phyloP scores from a whole-genome alignment of 495 filamentous ascomycete genomes.

The Lasiosphaeriaceae sp. region DNA sequence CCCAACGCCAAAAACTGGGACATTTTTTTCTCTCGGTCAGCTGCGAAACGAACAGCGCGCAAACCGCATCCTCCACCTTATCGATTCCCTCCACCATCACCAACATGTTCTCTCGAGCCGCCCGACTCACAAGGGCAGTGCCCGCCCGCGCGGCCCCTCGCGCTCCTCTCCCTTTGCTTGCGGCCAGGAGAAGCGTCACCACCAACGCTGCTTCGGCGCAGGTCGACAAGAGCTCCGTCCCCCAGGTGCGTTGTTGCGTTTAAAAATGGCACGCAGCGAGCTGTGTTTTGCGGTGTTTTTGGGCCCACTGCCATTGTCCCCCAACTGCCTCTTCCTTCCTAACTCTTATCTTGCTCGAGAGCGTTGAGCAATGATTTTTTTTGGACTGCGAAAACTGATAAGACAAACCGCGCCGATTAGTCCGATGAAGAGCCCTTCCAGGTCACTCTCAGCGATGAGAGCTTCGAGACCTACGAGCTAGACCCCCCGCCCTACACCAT shows the following conservation, averaged over 20 bases:
- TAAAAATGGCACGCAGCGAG: background rate
- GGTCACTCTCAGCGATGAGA: slow-evolving; percentile 89
- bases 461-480: slow-evolving; percentile 98
- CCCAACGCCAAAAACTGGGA: slow-evolving; percentile 25
- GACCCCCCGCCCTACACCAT: slow-evolving; percentile 91
- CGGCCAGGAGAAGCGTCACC: slow-evolving; percentile 64
- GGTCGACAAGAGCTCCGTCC: slow-evolving; percentile 79
- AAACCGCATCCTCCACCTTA: background rate
- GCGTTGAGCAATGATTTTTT: background rate
- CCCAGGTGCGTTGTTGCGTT: slow-evolving; percentile 46
- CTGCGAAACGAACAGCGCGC: slow-evolving; percentile 3
- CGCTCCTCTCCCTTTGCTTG: slow-evolving; percentile 51
- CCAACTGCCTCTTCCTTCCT: background rate
- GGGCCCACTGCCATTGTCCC: background rate
- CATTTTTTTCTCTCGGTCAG: slow-evolving; percentile 13
- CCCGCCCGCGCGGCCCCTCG: slow-evolving; percentile 38
- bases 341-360: background rate
- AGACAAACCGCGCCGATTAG: slow-evolving; percentile 40
- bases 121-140: slow-evolving; percentile 44
- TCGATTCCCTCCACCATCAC: slow-evolving; percentile 1
- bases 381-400: background rate
- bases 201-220: slow-evolving; percentile 91
- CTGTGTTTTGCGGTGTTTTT: slow-evolving; percentile 7
- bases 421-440: slow-evolving; percentile 93
- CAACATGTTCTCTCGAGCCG: slow-evolving; percentile 52